Evolutionary conservation across 148 eudicot species (phyloP).

Genomic region (Heliosperma pusillum): DNA sequence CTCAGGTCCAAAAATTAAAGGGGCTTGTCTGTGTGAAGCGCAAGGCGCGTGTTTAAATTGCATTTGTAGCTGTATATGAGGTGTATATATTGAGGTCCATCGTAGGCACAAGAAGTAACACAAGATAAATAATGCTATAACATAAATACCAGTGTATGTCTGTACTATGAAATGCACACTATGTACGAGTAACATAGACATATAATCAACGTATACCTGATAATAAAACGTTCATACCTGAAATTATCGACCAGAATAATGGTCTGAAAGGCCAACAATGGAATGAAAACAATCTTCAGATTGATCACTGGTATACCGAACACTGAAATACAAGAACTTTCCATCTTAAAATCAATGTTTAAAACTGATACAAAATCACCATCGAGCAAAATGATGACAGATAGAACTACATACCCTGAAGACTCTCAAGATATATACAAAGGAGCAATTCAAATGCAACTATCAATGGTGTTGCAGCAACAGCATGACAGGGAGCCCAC

Average conservation of each 20-base stretch:
- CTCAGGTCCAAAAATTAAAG: too few relatives aligned
- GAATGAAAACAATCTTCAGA: slow-evolving; percentile 85
- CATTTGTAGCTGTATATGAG: too few relatives aligned
- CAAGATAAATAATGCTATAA: too few relatives aligned
- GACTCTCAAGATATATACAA: slow-evolving; percentile 83
- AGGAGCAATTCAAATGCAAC: slow-evolving; percentile 89
- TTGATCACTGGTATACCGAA: slow-evolving; percentile 45
- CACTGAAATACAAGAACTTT: slow-evolving; percentile 38
- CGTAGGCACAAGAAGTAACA: too few relatives aligned
- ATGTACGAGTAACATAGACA: neutral
- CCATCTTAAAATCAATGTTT: neutral
- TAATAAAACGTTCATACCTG: slow-evolving; percentile 49
- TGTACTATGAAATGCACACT: neutral
- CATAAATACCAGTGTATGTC: too few relatives aligned
- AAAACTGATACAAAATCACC: neutral
- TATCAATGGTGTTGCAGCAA: slow-evolving; percentile 84
- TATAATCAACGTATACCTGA: neutral
- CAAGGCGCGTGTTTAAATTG: too few relatives aligned
- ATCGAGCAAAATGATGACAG: neutral
- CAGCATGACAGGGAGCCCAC: slow-evolving; percentile 99
- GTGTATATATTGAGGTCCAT: too few relatives aligned
- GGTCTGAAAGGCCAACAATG: slow-evolving; percentile 71
- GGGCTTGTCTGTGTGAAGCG: too few relatives aligned
- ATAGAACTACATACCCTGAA: slow-evolving; percentile 47
- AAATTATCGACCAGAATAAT: slow-evolving; percentile 76